Evolutionary conservation across 768 basidiomycete species (phyloP).

Genomic region (Rhodotorula toruloides): DNA sequence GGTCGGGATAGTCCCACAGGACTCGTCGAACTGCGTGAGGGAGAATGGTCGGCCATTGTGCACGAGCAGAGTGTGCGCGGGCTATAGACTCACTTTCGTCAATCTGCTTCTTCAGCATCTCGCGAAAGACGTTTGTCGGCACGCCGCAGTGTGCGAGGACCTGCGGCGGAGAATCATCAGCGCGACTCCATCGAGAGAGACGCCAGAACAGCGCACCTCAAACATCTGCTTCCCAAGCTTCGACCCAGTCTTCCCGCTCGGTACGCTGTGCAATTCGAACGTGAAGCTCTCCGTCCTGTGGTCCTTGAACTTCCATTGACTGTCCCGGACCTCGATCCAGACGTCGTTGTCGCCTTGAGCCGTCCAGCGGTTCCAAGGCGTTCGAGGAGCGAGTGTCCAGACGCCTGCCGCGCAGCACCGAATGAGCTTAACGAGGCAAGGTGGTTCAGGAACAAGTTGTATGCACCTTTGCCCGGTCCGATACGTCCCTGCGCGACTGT

Average conservation of each 20-base stretch:
- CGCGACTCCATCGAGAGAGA: neutral
- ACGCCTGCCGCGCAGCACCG: slow-evolving; percentile 9
- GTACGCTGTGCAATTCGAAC: slow-evolving; percentile 28
- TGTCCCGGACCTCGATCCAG: slow-evolving; percentile 34
- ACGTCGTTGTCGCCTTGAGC: neutral
- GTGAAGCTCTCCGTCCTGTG: neutral
- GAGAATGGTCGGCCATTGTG: neutral
- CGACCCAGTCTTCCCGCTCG: neutral
- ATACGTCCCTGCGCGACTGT: slow-evolving; percentile 25
- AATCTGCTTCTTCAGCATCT: slow-evolving; percentile 6
- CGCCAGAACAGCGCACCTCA: slow-evolving; percentile 9
- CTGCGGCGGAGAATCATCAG: neutral
- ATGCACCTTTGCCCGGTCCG: slow-evolving; percentile 25
- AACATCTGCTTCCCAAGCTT: slow-evolving; percentile 35
- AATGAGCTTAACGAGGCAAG: neutral
- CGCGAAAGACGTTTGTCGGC: slow-evolving; percentile 1
- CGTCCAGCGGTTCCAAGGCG: slow-evolving; percentile 4
- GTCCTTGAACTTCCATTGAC: slow-evolving; percentile 36
- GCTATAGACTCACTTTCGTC: neutral
- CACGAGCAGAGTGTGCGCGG: neutral
- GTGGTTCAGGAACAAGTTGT: no score
- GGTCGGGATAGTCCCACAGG: neutral
- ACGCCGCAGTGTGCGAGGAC: slow-evolving; percentile 32
- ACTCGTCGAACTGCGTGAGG: slow-evolving; percentile 1
- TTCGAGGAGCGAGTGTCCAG: slow-evolving; percentile 9